Evolutionary conservation across 2,329 filamentous ascomycete genomes (phyloP).

Genomic region (Apiospora sp.): DNA sequence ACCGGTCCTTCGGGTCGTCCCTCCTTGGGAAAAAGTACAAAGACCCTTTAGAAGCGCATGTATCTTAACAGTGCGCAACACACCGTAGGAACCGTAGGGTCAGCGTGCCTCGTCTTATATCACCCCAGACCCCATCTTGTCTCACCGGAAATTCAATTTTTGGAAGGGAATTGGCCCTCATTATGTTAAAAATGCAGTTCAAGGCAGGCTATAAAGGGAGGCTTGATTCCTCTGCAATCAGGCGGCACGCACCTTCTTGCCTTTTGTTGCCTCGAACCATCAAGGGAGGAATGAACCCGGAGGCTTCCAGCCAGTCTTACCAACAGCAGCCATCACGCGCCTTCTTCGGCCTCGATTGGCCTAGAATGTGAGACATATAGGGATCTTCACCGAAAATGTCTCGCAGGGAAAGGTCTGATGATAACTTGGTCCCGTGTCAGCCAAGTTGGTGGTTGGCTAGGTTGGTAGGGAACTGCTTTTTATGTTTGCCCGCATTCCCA

Average conservation of each 20-base stretch:
- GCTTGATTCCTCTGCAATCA: neutral
- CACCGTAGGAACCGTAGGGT: neutral
- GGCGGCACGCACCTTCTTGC: neutral
- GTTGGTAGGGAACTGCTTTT: neutral
- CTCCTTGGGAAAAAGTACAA: neutral
- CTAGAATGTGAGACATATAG: neutral
- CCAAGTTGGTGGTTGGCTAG: neutral
- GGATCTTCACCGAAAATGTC: neutral
- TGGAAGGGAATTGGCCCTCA: neutral
- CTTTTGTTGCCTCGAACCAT: neutral
- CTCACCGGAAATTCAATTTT: neutral
- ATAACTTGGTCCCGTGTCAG: neutral
- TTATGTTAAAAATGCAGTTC: neutral
- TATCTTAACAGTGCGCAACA: neutral
- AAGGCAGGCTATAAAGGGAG: neutral
- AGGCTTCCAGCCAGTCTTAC: neutral
- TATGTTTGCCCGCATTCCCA: neutral
- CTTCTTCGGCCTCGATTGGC: neutral
- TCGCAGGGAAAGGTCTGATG: neutral
- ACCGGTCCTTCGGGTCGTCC: neutral
- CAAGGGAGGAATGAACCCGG: neutral
- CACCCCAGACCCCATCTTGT: neutral
- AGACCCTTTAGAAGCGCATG: neutral
- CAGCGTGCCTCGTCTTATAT: neutral
- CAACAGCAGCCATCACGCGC: neutral